Evolutionary conservation across 2,329 filamentous ascomycete genomes (phyloP).

Genomic region (Stemphylium vesicarium): DNA sequence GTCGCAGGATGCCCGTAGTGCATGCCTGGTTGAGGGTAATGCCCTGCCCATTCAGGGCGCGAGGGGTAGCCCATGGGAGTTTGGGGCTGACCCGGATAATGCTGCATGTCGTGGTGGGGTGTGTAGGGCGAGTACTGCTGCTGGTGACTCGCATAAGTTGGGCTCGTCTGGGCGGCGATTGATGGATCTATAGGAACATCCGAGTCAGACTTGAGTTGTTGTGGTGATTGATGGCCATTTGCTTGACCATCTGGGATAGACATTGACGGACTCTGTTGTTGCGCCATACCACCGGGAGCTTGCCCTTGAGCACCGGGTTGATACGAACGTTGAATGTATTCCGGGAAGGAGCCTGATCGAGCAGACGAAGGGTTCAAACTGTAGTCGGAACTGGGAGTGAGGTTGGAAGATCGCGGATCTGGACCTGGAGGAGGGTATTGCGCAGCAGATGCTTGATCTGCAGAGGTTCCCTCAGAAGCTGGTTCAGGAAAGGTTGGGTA

Average conservation of each 20-base stretch:
- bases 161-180: constrained; percentile 90
- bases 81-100: constrained; percentile 69
- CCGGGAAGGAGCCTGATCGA: constrained; percentile 83
- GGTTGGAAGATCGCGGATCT: constrained; percentile 76
- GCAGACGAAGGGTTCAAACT: constrained; percentile 75
- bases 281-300: constrained; percentile 91
- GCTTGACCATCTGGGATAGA: constrained; percentile 79
- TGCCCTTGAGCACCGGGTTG: constrained; percentile 75
- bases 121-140: constrained; percentile 87
- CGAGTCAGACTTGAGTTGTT: constrained; percentile 87
- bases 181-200: constrained; percentile 99
- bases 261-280: constrained; percentile 98
- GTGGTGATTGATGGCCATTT: constrained; percentile 70
- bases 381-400: constrained; percentile 91
- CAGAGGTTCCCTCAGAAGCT: constrained; percentile 81
- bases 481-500: constrained; percentile 61
- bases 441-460: constrained; percentile 94
- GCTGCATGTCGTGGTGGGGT: constrained; percentile 81
- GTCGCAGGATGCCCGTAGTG: constrained; percentile 62
- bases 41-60: constrained; percentile 74
- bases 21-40: constrained; percentile 59
- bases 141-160: constrained; percentile 77
- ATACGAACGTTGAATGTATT: constrained; percentile 84
- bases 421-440: constrained; percentile 79
- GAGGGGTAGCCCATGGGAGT: constrained; percentile 65